Conservation (phyloP, 345 rosid species). For the Populus euphratica region DNA sequence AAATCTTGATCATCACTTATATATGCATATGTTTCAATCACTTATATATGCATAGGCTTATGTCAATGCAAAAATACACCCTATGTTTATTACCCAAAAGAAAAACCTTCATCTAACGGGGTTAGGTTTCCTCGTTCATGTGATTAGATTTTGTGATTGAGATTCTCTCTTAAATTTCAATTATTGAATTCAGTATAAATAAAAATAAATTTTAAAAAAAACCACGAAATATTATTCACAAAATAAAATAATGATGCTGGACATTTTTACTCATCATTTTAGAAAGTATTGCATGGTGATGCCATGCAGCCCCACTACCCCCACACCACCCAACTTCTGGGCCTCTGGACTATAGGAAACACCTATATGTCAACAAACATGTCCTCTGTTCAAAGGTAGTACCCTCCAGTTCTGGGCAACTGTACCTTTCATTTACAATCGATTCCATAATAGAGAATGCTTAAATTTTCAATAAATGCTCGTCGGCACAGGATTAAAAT, state of each 20-base stretch:
- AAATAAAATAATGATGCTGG: not conserved
- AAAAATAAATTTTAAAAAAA: no score
- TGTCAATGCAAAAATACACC: no score
- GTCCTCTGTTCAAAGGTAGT: not conserved
- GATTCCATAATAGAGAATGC: not conserved
- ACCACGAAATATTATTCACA: no score
- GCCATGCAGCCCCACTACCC: not conserved
- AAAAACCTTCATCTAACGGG: no score
- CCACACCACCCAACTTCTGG: not conserved
- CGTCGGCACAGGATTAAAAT: not conserved
- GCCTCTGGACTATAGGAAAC: not conserved
- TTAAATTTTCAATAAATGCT: not conserved
- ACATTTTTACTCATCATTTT: not conserved
- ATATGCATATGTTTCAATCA: no score
- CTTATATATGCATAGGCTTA: no score
- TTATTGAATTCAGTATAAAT: no score
- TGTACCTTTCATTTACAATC: not conserved
- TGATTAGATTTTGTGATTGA: no score
- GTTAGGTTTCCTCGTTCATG: no score
- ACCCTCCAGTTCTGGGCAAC: not conserved
- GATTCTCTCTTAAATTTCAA: no score
- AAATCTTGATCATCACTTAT: no score
- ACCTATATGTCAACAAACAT: not conserved
- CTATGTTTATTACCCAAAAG: not conserved
- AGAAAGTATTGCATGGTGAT: not conserved